Conservation (phyloP, 2,329 filamentous ascomycete species). For the Colletotrichum tropicale region DNA sequence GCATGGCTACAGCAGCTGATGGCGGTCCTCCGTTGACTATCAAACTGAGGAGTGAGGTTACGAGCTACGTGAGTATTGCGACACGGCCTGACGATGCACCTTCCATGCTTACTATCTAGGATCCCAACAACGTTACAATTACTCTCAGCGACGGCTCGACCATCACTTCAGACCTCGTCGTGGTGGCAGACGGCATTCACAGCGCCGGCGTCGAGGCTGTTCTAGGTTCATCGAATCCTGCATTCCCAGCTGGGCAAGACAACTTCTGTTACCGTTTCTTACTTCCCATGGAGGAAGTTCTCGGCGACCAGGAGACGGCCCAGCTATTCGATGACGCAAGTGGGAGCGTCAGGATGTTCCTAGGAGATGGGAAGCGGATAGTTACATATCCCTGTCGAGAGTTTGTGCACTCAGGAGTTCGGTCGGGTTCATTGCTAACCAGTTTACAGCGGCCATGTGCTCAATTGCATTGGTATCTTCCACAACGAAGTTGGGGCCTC, state of each 20-base stretch:
- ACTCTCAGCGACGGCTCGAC: slow-evolving; percentile 30
- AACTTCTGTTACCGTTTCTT: slow-evolving; percentile 43
- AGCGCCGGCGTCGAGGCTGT: slow-evolving; percentile 32
- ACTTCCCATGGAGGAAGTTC: slow-evolving; percentile 33
- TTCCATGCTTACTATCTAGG: slow-evolving; percentile 4
- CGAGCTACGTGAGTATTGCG: slow-evolving; percentile 28
- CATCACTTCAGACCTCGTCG: slow-evolving; percentile 39
- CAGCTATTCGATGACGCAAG: slow-evolving; percentile 19
- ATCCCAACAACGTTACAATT: slow-evolving; percentile 28
- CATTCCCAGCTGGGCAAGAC: slow-evolving; percentile 29
- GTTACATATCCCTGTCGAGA: slow-evolving; percentile 38
- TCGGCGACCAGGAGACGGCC: slow-evolving; percentile 28
- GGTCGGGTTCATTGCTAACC: not conserved
- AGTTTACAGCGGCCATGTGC: slow-evolving; percentile 27
- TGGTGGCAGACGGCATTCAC: slow-evolving; percentile 52
- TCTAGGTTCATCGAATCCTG: slow-evolving; percentile 29
- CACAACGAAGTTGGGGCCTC: slow-evolving; percentile 24
- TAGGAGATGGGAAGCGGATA: slow-evolving; percentile 25
- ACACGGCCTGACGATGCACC: not conserved
- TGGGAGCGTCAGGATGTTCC: slow-evolving; percentile 14
- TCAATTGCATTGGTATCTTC: slow-evolving; percentile 39
- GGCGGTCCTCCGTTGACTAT: slow-evolving; percentile 28
- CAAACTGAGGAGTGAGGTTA: slow-evolving; percentile 27
- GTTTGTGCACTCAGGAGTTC: slow-evolving; percentile 20
- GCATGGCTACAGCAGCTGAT: slow-evolving; percentile 32